phyloP scores from a whole-genome alignment of 1,139 yeast species.

The Lodderomyces oxycetoniae region DNA sequence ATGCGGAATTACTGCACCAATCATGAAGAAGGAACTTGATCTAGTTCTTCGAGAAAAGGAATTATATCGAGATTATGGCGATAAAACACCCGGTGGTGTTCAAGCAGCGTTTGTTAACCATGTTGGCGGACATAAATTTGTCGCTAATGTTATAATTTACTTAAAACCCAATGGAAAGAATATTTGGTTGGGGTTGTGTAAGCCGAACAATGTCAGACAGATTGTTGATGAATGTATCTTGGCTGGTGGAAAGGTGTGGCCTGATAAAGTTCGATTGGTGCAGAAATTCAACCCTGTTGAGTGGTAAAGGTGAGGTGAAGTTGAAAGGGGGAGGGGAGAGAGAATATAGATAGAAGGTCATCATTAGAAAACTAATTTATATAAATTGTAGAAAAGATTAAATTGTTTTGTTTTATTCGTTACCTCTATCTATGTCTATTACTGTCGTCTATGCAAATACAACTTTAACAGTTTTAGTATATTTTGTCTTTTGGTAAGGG shows the following conservation, averaged over 20 bases:
- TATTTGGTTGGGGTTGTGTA: constrained; percentile 84
- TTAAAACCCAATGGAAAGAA: constrained; percentile 61
- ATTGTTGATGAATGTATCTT: constrained; percentile 71
- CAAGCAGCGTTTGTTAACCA: constrained; percentile 70
- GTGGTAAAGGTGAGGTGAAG: constrained; percentile 37
- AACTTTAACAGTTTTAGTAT: constrained; percentile 34
- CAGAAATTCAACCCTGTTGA: constrained; percentile 49
- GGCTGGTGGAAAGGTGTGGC: constrained; percentile 63
- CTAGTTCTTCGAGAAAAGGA: constrained; percentile 65
- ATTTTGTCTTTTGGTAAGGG: constrained; percentile 46
- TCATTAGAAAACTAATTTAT: too few species aligned
- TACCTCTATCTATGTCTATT: constrained; percentile 1
- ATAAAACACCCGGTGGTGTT: constrained; percentile 70
- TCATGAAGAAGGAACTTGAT: constrained; percentile 76
- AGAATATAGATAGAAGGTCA: constrained; percentile 1
- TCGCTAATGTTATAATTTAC: constrained; percentile 82
- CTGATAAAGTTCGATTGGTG: constrained; percentile 61
- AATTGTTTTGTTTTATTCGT: not conserved
- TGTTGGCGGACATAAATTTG: constrained; percentile 92
- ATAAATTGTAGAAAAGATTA: too few species aligned
- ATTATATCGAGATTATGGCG: constrained; percentile 68
- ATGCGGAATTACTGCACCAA: constrained; percentile 94
- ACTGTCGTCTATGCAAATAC: not conserved
- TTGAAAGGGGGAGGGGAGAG: constrained; percentile 2
- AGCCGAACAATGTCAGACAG: constrained; percentile 69